Conservation (phyloP, 2,329 filamentous ascomycete species). For the Ilyonectria destructans region DNA sequence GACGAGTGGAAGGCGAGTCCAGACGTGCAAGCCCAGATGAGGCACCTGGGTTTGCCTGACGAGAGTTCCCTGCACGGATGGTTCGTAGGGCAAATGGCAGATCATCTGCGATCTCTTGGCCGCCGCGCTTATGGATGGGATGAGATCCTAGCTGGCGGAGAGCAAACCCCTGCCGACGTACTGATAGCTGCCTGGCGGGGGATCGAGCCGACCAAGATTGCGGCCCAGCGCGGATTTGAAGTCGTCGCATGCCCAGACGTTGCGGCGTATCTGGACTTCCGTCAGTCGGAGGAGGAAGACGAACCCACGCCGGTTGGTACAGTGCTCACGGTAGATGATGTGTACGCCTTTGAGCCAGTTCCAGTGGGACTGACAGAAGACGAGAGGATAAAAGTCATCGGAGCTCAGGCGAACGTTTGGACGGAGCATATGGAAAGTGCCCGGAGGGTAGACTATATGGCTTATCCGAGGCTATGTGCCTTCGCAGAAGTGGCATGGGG, state of each 20-base stretch:
- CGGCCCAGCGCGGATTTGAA: conserved; percentile 37
- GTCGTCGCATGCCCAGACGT: conserved; percentile 38
- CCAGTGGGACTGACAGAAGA: conserved; percentile 28
- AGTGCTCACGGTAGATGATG: conserved; percentile 31
- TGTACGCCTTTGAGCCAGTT: conserved; percentile 34
- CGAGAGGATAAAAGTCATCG: conserved; percentile 29
- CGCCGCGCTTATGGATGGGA: conserved; percentile 39
- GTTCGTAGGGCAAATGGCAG: conserved; percentile 37
- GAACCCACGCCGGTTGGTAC: conserved; percentile 37
- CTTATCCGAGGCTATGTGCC: conserved; percentile 24
- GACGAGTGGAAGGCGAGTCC: conserved; percentile 37
- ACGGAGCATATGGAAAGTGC: conserved; percentile 41
- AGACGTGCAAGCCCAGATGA: conserved; percentile 30
- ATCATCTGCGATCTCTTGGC: conserved; percentile 31
- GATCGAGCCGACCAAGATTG: conserved; percentile 32
- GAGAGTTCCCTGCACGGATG: conserved; percentile 37
- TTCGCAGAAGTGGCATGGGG: conserved; percentile 39
- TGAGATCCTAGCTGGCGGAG: conserved; percentile 34
- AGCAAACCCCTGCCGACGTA: conserved; percentile 23
- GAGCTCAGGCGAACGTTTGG: conserved; percentile 39
- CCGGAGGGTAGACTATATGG: conserved; percentile 38
- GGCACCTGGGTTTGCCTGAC: conserved; percentile 29
- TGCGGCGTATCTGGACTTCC: conserved; percentile 36
- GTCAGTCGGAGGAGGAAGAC: conserved; percentile 37
- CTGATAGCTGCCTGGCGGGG: conserved; percentile 38